A percentile compares a stretch with the other conserved stretches of the same genome.
Evolutionary conservation across 805 yeast genomes (phyloP).

Genomic region (Myxozyma sirexii): DNA sequence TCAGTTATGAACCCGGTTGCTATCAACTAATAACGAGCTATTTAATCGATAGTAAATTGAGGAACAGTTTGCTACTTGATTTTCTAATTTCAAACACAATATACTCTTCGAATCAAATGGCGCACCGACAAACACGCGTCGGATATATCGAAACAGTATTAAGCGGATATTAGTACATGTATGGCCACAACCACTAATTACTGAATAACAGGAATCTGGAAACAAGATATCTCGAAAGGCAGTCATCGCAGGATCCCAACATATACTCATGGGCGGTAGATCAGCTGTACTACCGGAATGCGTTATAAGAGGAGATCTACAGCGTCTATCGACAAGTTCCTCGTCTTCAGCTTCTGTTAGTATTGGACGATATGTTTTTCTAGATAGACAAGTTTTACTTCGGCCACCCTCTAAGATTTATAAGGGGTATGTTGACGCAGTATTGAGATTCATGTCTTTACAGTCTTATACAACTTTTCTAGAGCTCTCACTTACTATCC

Average conservation of each 20-base stretch:
- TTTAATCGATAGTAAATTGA: too few relatives aligned
- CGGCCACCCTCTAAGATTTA: conserved; percentile 40
- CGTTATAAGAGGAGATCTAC: conserved; percentile 43
- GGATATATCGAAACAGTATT: conserved; percentile 26
- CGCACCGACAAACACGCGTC: conserved; percentile 14
- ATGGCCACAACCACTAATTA: not conserved
- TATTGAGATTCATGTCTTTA: not conserved
- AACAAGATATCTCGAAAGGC: conserved; percentile 43
- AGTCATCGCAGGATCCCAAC: conserved; percentile 43
- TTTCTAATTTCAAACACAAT: too few relatives aligned
- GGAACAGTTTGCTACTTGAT: too few relatives aligned
- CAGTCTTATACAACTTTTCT: not conserved
- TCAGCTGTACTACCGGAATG: conserved; percentile 42
- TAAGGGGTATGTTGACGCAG: conserved; percentile 20
- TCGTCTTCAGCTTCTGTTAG: conserved; percentile 34
- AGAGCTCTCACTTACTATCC: conserved; percentile 40
- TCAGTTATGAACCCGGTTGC: too few relatives aligned
- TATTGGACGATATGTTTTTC: conserved; percentile 43
- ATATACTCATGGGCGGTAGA: conserved; percentile 45
- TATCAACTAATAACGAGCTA: too few relatives aligned
- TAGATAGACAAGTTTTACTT: conserved; percentile 37
- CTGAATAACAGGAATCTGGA: conserved; percentile 38
- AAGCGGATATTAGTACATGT: not conserved
- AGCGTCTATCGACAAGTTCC: not conserved
- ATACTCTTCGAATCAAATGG: not conserved